phyloP scores from a whole-genome alignment of 2,329 filamentous ascomycete genomes.

The Arthroderma sp. region DNA sequence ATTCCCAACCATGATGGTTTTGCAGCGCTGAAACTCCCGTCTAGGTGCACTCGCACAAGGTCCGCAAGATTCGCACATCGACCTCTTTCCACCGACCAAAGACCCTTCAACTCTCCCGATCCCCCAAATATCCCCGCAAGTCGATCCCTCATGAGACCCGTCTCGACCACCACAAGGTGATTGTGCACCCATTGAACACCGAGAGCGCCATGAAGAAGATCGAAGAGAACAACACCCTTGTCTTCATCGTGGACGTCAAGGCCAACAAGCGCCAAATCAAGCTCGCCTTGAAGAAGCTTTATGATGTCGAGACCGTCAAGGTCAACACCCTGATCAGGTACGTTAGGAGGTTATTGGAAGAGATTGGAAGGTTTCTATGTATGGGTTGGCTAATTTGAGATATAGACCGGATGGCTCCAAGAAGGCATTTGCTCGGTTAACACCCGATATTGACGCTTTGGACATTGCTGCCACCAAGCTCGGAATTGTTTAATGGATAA shows the following conservation, averaged over 20 bases:
- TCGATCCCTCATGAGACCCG: constrained; percentile 78
- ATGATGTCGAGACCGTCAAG: constrained; percentile 96
- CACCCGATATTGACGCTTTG: constrained; percentile 90
- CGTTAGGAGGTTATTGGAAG: constrained; percentile 16
- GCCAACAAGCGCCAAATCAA: constrained; percentile 99
- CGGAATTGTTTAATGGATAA: constrained; percentile 63
- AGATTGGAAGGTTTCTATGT: background rate
- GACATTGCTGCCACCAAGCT: constrained; percentile 99
- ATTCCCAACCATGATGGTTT: background rate
- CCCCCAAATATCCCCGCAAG: constrained; percentile 94
- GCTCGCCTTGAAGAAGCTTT: constrained; percentile 94
- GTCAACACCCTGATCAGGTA: constrained; percentile 99
- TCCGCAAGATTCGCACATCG: constrained; percentile 79
- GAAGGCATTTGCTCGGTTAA: constrained; percentile 97
- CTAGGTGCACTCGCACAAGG: constrained; percentile 66
- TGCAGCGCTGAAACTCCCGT: constrained; percentile 4
- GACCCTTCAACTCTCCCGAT: constrained; percentile 80
- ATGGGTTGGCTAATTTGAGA: constrained; percentile 3
- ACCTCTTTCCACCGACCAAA: constrained; percentile 97
- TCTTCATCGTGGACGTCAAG: constrained; percentile 95
- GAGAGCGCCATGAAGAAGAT: constrained; percentile 99
- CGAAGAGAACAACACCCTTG: constrained; percentile 99
- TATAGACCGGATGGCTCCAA: constrained; percentile 83
- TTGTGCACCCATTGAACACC: constrained; percentile 97
- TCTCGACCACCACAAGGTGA: constrained; percentile 94